These are phyloP conservation scores for Mortierella sp. DNA, from an alignment of 371 early-diverging fungal genomes.

Conservation along the genomic window DNA sequence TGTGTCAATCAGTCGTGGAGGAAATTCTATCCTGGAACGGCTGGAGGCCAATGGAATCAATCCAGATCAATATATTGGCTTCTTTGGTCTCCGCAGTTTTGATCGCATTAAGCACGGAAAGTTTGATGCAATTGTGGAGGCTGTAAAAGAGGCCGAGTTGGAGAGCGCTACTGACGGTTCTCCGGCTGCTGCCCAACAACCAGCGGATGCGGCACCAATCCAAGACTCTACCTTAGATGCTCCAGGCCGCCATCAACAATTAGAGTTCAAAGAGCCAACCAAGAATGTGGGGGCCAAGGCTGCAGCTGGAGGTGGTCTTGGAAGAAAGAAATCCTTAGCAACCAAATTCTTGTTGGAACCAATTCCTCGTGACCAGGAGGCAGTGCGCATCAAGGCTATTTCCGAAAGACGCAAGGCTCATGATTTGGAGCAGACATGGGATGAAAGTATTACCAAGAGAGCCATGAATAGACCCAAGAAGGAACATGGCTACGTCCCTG, in stretches of 20 bases:
- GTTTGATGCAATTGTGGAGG: conserved; percentile 46
- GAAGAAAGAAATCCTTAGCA: conserved; percentile 26
- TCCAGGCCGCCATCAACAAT: not conserved
- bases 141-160: conserved; percentile 31
- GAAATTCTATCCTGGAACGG: conserved; percentile 75
- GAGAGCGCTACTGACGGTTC: not conserved
- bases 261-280: not conserved
- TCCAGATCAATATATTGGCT: conserved; percentile 79
- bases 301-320: conserved; percentile 12
- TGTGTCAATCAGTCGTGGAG: conserved; percentile 84
- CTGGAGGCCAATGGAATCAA: conserved; percentile 77
- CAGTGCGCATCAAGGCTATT: conserved; percentile 36
- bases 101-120: conserved; percentile 65
- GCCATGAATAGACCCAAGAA: conserved; percentile 42
- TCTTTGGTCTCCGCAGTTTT: conserved; percentile 82
- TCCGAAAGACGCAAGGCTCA: conserved; percentile 22
- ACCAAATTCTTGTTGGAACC: conserved; percentile 44
- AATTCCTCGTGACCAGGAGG: conserved; percentile 33
- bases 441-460: conserved; percentile 52
- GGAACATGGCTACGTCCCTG: conserved; percentile 51
- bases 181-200: not conserved
- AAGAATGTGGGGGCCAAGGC: not conserved
- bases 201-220: conserved; percentile 1
- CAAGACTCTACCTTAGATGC: too few species aligned
- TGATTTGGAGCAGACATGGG: conserved; percentile 33